These are phyloP conservation scores for Penicillium olsonii DNA, from an alignment of 2,329 filamentous ascomycete genomes.

Conservation along the genomic window DNA sequence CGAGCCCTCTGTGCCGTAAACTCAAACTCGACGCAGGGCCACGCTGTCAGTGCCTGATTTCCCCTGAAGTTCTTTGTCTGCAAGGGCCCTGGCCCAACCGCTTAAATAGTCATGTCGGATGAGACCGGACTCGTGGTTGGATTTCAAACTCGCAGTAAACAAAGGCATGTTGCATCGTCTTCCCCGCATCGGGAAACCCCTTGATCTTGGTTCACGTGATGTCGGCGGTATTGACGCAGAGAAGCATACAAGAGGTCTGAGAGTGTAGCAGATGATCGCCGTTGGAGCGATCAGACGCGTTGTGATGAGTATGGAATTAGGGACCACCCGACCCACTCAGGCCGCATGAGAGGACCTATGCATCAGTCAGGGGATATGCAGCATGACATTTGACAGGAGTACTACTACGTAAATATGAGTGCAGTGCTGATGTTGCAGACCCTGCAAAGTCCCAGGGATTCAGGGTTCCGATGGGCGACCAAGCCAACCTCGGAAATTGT, in stretches of 20 bases:
- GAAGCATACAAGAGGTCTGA: not conserved
- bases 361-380: too few relatives aligned
- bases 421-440: too few relatives aligned
- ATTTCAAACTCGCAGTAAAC: not conserved
- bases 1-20: too few relatives aligned
- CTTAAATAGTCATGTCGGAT: not conserved
- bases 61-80: too few relatives aligned
- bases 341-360: too few relatives aligned
- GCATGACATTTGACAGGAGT: not conserved
- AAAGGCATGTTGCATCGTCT: not conserved
- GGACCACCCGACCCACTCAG: not conserved
- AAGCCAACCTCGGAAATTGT: too few relatives aligned
- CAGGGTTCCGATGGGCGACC: too few relatives aligned
- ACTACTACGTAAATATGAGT: too few relatives aligned
- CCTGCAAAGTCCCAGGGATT: too few relatives aligned
- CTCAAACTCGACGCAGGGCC: too few relatives aligned
- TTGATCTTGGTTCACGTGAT: slow-evolving; percentile 1
- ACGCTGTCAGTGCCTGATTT: too few relatives aligned
- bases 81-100: not conserved
- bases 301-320: not conserved
- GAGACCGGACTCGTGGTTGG: not conserved
- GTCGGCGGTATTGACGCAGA: slow-evolving; percentile 1
- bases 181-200: slow-evolving; percentile 10
- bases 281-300: not conserved
- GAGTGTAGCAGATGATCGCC: not conserved